These are phyloP conservation scores for Golubevia pallescens DNA, from an alignment of 1,284 basidiomycete genomes.

Conservation along the genomic window DNA sequence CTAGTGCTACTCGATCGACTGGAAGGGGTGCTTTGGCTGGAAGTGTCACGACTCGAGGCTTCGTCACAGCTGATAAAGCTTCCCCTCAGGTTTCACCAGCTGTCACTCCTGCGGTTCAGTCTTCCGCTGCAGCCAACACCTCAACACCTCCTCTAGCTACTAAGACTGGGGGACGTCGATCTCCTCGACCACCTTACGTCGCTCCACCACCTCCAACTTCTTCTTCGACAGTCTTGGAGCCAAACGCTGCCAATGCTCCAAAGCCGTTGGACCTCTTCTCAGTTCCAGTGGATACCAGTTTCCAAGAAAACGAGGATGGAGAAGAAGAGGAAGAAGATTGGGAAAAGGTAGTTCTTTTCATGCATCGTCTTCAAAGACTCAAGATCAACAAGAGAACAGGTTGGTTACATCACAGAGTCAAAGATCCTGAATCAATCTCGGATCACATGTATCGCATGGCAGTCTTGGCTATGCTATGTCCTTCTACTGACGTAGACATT, in stretches of 20 bases:
- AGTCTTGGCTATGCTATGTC: slow-evolving; percentile 44
- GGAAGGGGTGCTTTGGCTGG: slow-evolving; percentile 13
- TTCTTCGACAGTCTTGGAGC: slow-evolving; percentile 23
- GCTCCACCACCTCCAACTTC: slow-evolving; percentile 49
- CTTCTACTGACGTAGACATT: slow-evolving; percentile 34
- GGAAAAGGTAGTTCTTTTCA: slow-evolving; percentile 42
- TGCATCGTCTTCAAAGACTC: slow-evolving; percentile 53
- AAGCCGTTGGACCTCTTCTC: slow-evolving; percentile 27
- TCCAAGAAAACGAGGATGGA: slow-evolving; percentile 24
- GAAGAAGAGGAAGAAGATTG: slow-evolving; percentile 34
- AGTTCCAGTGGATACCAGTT: slow-evolving; percentile 17
- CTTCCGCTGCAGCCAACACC: no score
- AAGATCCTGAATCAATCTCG: slow-evolving; percentile 48
- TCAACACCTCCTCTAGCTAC: slow-evolving; percentile 14
- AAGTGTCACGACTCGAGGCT: slow-evolving; percentile 31
- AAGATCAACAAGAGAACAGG: slow-evolving; percentile 60
- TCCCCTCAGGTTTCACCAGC: slow-evolving; percentile 6
- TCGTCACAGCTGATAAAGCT: slow-evolving; percentile 18
- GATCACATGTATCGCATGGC: slow-evolving; percentile 65
- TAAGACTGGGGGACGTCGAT: slow-evolving; percentile 27
- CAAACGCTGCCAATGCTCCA: slow-evolving; percentile 30
- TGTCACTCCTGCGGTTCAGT: background rate
- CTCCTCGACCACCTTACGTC: slow-evolving; percentile 42
- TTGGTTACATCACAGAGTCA: slow-evolving; percentile 56
- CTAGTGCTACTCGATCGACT: background rate